Percentiles rank a stretch among this genome's conserved stretches.
Evolutionary conservation across 176 grass and related monocot genomes (phyloP).

Genomic region (Dactylis glomerata): DNA sequence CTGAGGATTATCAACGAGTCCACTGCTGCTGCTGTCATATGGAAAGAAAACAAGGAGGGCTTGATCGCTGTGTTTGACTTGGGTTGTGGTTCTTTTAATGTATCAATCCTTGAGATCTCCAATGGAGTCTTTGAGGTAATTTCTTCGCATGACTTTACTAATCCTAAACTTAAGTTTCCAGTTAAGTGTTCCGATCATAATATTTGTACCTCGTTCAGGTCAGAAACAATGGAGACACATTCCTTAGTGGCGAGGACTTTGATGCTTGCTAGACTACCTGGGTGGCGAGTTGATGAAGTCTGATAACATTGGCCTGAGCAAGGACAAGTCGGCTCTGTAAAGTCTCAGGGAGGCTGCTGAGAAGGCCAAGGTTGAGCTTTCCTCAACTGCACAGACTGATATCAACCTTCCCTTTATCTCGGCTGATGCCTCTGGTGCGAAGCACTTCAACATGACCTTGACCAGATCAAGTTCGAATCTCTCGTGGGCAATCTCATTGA

Average conservation of each 20-base stretch:
- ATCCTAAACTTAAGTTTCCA: neutral
- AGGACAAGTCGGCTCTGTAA: constrained; percentile 81
- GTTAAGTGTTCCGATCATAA: constrained; percentile 6
- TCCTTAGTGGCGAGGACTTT: constrained; percentile 98
- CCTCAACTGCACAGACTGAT: constrained; percentile 86
- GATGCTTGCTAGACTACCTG: constrained; percentile 85
- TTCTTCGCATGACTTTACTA: neutral
- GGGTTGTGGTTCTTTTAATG: constrained; percentile 99
- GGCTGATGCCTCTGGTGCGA: constrained; percentile 83
- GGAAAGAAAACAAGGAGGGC: constrained; percentile 99
- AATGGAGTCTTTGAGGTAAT: constrained; percentile 98
- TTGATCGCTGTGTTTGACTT: constrained; percentile 96
- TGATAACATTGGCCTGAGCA: constrained; percentile 81
- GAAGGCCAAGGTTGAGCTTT: constrained; percentile 95
- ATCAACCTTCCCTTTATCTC: constrained; percentile 97
- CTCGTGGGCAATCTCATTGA: constrained; percentile 75
- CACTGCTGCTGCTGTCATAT: constrained; percentile 94
- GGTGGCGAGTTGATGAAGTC: constrained; percentile 86
- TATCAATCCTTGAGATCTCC: constrained; percentile 92
- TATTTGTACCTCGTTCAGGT: constrained; percentile 47
- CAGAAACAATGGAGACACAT: constrained; percentile 97
- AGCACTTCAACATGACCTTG: constrained; percentile 95
- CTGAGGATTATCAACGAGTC: constrained; percentile 98
- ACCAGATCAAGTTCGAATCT: constrained; percentile 87
- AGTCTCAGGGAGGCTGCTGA: constrained; percentile 99